A percentile compares a stretch with the other conserved stretches of the same genome.
phyloP scores from a whole-genome alignment of 1,284 basidiomycete genomes.

The Schizophyllum commune region DNA sequence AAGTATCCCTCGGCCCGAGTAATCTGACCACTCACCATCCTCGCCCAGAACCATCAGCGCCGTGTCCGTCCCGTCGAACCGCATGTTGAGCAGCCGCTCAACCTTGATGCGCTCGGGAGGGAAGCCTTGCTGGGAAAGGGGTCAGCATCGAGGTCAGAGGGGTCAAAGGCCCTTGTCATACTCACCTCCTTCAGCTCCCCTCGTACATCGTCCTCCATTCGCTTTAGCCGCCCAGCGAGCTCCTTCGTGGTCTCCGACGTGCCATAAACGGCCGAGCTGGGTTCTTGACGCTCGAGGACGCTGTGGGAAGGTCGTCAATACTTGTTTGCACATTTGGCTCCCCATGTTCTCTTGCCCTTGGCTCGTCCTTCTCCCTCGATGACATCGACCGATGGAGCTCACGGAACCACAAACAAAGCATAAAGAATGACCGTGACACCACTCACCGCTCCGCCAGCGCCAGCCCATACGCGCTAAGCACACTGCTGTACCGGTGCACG shows the following conservation, averaged over 20 bases:
- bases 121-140: slow-evolving; percentile 64
- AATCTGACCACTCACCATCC: slow-evolving; percentile 42
- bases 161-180: no score
- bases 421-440: neutral
- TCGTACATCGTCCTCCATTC: slow-evolving; percentile 55
- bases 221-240: slow-evolving; percentile 61
- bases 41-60: slow-evolving; percentile 78
- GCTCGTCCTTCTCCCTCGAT: no score
- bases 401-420: no score
- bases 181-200: slow-evolving; percentile 42
- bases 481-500: slow-evolving; percentile 81
- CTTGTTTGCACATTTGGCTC: no score
- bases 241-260: slow-evolving; percentile 29
- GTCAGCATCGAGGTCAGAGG: neutral
- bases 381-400: no score
- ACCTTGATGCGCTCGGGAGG: slow-evolving; percentile 57
- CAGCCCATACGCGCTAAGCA: slow-evolving; percentile 86
- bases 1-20: no score
- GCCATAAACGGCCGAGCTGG: slow-evolving; percentile 66
- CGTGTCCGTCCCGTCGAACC: slow-evolving; percentile 90
- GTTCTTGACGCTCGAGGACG: slow-evolving; percentile 82
- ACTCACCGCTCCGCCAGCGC: slow-evolving; percentile 62
- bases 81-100: slow-evolving; percentile 87
- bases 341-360: no score
- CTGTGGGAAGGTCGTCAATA: slow-evolving; percentile 27